Evolutionary conservation across 2,329 filamentous ascomycete species (phyloP).

Genomic region (Emergomyces pasteurianus): DNA sequence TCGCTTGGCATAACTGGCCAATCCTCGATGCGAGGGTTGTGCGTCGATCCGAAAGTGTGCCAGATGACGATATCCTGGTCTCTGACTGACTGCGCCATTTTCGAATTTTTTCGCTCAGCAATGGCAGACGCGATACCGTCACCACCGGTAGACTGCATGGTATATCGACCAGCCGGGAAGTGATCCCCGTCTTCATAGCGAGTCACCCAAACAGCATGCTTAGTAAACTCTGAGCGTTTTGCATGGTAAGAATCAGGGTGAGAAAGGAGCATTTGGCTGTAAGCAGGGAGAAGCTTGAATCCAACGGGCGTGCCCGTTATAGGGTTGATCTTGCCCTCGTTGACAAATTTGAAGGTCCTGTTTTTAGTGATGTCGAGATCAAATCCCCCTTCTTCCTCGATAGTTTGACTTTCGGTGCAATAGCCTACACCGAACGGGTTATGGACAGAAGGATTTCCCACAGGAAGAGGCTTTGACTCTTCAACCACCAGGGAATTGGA

Average conservation of each 20-base stretch:
- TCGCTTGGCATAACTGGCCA: slow-evolving; percentile 39
- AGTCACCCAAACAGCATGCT: slow-evolving; percentile 45
- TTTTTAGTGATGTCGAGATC: slow-evolving; percentile 32
- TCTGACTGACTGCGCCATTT: slow-evolving; percentile 22
- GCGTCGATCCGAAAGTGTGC: slow-evolving; percentile 34
- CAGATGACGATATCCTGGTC: slow-evolving; percentile 34
- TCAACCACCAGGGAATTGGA: slow-evolving; percentile 44
- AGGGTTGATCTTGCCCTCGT: slow-evolving; percentile 40
- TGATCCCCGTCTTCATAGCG: slow-evolving; percentile 41
- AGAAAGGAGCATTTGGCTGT: slow-evolving; percentile 47
- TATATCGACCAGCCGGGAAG: slow-evolving; percentile 41
- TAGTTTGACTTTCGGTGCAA: slow-evolving; percentile 33
- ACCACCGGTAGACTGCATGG: slow-evolving; percentile 40
- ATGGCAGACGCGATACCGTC: slow-evolving; percentile 37
- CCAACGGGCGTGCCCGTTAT: slow-evolving; percentile 42
- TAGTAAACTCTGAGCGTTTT: slow-evolving; percentile 42
- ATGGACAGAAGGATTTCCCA: slow-evolving; percentile 30
- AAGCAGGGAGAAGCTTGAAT: slow-evolving; percentile 45
- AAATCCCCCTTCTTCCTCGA: slow-evolving; percentile 38
- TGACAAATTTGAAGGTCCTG: slow-evolving; percentile 48
- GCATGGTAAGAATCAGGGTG: slow-evolving; percentile 41
- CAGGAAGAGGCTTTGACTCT: slow-evolving; percentile 47
- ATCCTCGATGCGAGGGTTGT: slow-evolving; percentile 34
- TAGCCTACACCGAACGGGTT: slow-evolving; percentile 46
- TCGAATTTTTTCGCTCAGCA: slow-evolving; percentile 15